phyloP scores from a whole-genome alignment of 1,284 basidiomycete genomes.

The Ustilago shanxiensis region DNA sequence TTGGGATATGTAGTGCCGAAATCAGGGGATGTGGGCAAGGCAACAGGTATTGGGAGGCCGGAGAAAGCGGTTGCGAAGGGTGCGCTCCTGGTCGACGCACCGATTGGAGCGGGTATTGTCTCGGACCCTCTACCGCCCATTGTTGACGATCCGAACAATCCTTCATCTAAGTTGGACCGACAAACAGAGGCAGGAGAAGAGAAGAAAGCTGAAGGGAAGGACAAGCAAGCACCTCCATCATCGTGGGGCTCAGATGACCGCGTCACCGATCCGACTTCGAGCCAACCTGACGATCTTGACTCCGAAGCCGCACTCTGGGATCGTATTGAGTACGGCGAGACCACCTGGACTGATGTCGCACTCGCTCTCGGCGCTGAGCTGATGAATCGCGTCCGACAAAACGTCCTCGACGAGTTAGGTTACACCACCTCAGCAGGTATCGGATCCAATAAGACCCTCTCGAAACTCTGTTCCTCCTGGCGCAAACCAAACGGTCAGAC shows the following conservation, averaged over 20 bases:
- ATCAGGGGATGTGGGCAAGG: conserved; percentile 70
- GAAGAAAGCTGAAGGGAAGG: conserved; percentile 45
- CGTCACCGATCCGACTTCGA: conserved; percentile 41
- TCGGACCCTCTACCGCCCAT: conserved; percentile 23
- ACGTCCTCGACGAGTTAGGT: conserved; percentile 80
- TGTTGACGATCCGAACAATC: conserved; percentile 2
- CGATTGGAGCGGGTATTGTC: conserved; percentile 39
- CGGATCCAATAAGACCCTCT: conserved; percentile 90
- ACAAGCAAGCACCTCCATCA: conserved; percentile 26
- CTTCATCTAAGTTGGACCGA: conserved; percentile 38
- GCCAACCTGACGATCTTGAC: conserved; percentile 45
- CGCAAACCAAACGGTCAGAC: conserved; percentile 67
- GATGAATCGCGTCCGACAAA: conserved; percentile 81
- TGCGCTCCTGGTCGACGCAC: conserved; percentile 46
- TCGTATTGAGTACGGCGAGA: conserved; percentile 50
- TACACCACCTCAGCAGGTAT: conserved; percentile 98
- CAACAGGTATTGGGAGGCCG: conserved; percentile 57
- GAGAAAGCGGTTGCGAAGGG: conserved; percentile 49
- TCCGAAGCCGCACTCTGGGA: conserved; percentile 48
- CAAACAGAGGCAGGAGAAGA: conserved; percentile 31
- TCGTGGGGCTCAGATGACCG: conserved; percentile 39
- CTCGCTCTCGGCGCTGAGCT: conserved; percentile 88
- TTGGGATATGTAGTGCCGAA: conserved; percentile 81
- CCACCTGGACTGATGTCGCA: conserved; percentile 92
- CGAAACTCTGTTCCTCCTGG: conserved; percentile 78